Evolutionary conservation across 163 green algal genomes (phyloP).

Genomic region (Coccomyxa subellipsoidea): DNA sequence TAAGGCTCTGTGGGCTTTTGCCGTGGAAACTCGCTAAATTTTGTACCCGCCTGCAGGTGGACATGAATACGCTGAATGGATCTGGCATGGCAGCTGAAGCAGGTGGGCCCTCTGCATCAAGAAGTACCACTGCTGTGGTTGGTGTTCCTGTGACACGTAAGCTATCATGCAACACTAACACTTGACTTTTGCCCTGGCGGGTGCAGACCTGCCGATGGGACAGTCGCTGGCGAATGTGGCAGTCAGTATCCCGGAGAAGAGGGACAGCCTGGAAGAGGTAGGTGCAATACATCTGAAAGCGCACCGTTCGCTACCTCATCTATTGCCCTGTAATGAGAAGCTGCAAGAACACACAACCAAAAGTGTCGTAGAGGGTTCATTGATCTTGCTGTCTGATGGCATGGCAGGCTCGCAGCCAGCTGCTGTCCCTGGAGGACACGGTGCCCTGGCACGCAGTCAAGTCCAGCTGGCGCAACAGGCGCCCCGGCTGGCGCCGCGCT

Average conservation of each 20-base stretch:
- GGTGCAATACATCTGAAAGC: background rate
- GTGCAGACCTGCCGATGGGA: background rate
- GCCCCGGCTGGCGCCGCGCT: slow-evolving; percentile 36
- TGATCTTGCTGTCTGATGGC: background rate
- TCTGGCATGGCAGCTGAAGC: background rate
- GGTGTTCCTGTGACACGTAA: background rate
- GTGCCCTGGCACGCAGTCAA: slow-evolving; percentile 50
- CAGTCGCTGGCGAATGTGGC: background rate
- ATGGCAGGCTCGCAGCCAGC: slow-evolving; percentile 20
- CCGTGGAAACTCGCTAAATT: background rate
- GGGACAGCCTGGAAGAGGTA: background rate
- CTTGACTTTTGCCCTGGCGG: background rate
- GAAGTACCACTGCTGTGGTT: background rate
- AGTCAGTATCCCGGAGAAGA: background rate
- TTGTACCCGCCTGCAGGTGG: background rate
- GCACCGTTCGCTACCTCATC: background rate
- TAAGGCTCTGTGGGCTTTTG: background rate
- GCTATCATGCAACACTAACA: background rate
- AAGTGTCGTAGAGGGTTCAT: background rate
- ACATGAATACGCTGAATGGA: background rate
- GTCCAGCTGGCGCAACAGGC: slow-evolving; percentile 32
- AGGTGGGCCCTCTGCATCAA: background rate
- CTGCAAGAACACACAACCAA: background rate
- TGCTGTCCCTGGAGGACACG: slow-evolving; percentile 41
- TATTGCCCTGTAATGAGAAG: background rate